Evolutionary conservation across 139 green algal species (phyloP), one percentile per base, ranked within the genome.

Genomic region (Chlamydomonas applanata): DNA sequence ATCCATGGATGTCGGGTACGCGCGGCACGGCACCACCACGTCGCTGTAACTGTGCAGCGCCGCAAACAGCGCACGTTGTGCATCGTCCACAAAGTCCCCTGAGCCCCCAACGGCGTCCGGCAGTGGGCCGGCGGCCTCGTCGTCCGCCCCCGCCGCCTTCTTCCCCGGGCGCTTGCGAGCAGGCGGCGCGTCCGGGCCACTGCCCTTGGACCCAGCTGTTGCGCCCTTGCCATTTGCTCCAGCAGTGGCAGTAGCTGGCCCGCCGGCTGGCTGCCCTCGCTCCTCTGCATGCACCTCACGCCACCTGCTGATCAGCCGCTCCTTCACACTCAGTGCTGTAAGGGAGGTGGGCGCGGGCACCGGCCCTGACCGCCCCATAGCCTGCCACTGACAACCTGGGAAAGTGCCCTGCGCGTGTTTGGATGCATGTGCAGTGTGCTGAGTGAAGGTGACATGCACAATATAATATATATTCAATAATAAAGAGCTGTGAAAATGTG

Each of bases 1-100:
- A 19, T 66, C 27, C 29, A 66, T 27, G 20, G 25, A 19, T 66
- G 70, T 74, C 3, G 85, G 85, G 72, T 94, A 95, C 13, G 76
- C 73, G 3, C 79, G 56, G 24, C 52, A 68, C 0, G 85, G 64
- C 30, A 87, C 40, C 27, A 87, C 71, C 17, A 95, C 33, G 54
- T 95, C 91, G 0, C 57, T 52, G 69, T 94, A 93, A 53, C 67
- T 82, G 73, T 75, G 85, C 20, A 91, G 75, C 19, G 89, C 61
- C 3, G 75, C 66, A 63, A 94, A 93, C 2, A 92, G 62, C 2
- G 75, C 72, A 1, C 63, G 75, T 75, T 94, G 90, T 62, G 74
- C 57, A 17, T 20, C 24, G 44, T 14, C 61, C 4, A 49, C 63
- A 77, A 93, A 93, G 72, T 86, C 73, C 2, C 67, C 61, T 0